Evolutionary conservation across 1,139 yeast genomes (phyloP).

Genomic region (Sugiyamaella neomexicana): DNA sequence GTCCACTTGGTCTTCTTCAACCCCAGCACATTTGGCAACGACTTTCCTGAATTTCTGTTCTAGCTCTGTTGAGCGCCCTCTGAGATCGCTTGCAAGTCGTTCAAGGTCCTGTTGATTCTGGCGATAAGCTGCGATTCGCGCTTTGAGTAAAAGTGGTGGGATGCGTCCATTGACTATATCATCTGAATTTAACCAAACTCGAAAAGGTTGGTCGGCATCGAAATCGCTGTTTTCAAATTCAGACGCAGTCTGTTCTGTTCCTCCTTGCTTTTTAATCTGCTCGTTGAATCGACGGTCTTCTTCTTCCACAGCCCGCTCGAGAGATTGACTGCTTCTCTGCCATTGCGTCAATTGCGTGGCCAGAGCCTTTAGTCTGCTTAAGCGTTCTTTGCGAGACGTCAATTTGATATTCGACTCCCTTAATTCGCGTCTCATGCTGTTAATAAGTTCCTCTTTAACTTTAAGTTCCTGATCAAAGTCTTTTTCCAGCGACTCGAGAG

Average conservation of each 20-base stretch:
- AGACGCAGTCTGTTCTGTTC: slow-evolving; percentile 20
- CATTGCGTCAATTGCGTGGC: slow-evolving; percentile 48
- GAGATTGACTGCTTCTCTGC: slow-evolving; percentile 53
- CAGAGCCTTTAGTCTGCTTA: slow-evolving; percentile 46
- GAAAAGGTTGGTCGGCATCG: slow-evolving; percentile 86
- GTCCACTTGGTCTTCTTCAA: slow-evolving; percentile 76
- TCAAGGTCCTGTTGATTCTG: slow-evolving; percentile 58
- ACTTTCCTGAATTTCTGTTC: slow-evolving; percentile 87
- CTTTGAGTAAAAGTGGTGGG: slow-evolving; percentile 64
- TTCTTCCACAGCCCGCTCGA: slow-evolving; percentile 57
- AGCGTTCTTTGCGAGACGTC: slow-evolving; percentile 47
- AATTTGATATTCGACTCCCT: slow-evolving; percentile 50
- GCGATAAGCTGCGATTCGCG: slow-evolving; percentile 77
- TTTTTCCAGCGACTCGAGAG: slow-evolving; percentile 39
- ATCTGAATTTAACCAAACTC: slow-evolving; percentile 46
- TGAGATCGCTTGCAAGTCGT: slow-evolving; percentile 51
- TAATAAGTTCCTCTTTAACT: slow-evolving; percentile 48
- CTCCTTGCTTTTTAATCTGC: slow-evolving; percentile 26
- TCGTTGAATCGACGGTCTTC: slow-evolving; percentile 55
- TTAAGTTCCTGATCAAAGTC: slow-evolving; percentile 53
- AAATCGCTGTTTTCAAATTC: slow-evolving; percentile 53
- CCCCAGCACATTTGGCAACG: slow-evolving; percentile 87
- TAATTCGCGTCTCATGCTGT: slow-evolving; percentile 49
- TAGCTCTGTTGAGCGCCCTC: slow-evolving; percentile 57
- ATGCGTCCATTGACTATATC: slow-evolving; percentile 21